A percentile compares a stretch with the other conserved stretches of the same genome.
phyloP scores from a whole-genome alignment of 352 stramenopile species.

The Saprolegnia parasitica region DNA sequence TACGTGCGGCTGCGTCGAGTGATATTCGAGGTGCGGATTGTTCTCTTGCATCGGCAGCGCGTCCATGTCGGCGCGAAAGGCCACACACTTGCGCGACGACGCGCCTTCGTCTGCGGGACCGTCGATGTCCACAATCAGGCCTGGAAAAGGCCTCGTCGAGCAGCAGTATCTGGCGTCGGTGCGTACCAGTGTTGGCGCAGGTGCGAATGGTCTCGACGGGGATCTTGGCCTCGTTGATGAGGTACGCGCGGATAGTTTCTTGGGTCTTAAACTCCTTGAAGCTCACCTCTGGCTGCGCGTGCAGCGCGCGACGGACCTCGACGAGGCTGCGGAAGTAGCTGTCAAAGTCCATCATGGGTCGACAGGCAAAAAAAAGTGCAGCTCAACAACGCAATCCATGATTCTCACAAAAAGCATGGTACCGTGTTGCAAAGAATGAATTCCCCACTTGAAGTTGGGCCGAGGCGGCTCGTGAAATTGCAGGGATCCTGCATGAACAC shows the following conservation, averaged over 20 bases:
- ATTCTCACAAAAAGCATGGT: too few species aligned
- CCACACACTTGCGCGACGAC: slow-evolving; percentile 49
- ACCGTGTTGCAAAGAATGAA: too few species aligned
- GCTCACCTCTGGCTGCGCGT: slow-evolving; percentile 88
- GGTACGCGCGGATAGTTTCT: slow-evolving; percentile 74
- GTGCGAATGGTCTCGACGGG: slow-evolving; percentile 59
- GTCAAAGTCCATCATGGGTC: not conserved
- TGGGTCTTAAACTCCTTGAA: slow-evolving; percentile 89
- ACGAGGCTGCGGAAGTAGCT: slow-evolving; percentile 16
- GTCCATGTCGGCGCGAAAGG: slow-evolving; percentile 95
- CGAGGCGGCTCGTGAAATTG: too few species aligned
- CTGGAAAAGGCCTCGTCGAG: slow-evolving; percentile 14
- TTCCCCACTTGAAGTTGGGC: too few species aligned
- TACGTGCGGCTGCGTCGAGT: slow-evolving; percentile 44
- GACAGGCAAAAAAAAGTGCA: not conserved
- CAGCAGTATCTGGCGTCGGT: not conserved
- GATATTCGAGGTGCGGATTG: slow-evolving; percentile 74
- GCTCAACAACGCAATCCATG: too few species aligned
- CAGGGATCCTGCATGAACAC: too few species aligned
- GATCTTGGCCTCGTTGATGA: slow-evolving; percentile 78
- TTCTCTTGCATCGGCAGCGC: slow-evolving; percentile 88
- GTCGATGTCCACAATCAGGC: slow-evolving; percentile 73
- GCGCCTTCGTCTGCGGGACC: slow-evolving; percentile 42
- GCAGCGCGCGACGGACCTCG: slow-evolving; percentile 74
- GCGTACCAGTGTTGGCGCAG: slow-evolving; percentile 71